A percentile compares a stretch with the other conserved stretches of the same genome.
Conservation (phyloP, 306 rosid species). For the Lathyrus aphaca region DNA sequence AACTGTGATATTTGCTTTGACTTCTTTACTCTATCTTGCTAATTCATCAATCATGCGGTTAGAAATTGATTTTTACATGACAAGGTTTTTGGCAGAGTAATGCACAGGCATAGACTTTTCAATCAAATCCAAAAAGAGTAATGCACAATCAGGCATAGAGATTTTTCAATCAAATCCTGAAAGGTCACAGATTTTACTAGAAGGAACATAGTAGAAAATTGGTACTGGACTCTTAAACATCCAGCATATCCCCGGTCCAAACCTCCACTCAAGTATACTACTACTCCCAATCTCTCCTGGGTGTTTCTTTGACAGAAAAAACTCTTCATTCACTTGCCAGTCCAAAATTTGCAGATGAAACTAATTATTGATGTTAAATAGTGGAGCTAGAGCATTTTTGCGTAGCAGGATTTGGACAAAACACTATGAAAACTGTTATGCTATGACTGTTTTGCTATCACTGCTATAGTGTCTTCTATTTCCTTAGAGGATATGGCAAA, state of each 20-base stretch:
- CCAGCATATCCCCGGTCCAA: not conserved
- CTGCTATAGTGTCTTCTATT: not conserved
- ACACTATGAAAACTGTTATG: not conserved
- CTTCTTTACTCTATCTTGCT: not conserved
- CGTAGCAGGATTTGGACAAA: not conserved
- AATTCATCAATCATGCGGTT: not conserved
- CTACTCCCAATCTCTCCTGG: not conserved
- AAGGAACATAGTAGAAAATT: not conserved
- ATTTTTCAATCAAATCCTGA: not conserved
- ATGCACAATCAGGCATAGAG: not conserved
- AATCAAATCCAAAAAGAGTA: not conserved
- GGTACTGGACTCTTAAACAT: conserved; percentile 3
- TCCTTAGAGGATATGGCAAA: not conserved
- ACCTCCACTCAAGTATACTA: conserved; percentile 14
- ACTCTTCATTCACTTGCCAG: not conserved
- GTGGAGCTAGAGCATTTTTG: not conserved
- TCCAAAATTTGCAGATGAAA: conserved; percentile 8
- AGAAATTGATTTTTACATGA: conserved; percentile 2
- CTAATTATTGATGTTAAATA: not conserved
- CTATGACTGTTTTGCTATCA: not conserved
- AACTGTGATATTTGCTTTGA: not conserved
- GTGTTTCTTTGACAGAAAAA: not conserved
- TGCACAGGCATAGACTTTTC: not conserved
- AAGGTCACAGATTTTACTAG: not conserved
- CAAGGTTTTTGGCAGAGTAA: not conserved